Evolutionary conservation across 495 filamentous ascomycete genomes (phyloP), one percentile per base, ranked within the genome.

Genomic region (Rhizodiscina lignyota): DNA sequence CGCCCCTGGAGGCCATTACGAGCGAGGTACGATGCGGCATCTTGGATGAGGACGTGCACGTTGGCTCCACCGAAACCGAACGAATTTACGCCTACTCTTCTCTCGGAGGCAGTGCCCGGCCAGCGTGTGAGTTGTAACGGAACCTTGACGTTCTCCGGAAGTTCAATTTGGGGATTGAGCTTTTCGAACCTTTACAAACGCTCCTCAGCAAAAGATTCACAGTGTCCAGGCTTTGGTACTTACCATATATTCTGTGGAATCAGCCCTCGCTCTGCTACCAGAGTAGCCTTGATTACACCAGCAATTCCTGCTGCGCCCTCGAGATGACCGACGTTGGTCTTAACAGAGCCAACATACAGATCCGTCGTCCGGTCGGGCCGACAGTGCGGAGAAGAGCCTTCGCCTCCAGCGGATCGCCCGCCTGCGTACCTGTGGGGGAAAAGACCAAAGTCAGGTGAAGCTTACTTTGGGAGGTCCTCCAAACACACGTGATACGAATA

Each of bases 61-160:
- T 42, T 42, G 10, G 39, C 32, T 11, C 39, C 39, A 22, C 39
- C 39, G 27, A 30, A 42, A 22, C 39, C 39, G 18, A 42, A 38
- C 11, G 21, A 28, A 18, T 42, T 42, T 3, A 42, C 24, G 24
- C 34, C 31, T 2, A 16, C 39, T 2, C 39, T 33, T 3, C 21
- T 18, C 8, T 8, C 24, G 13, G 8, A 6, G 24, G 6, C 13
- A 6, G 6, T 27, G 5, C 3, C 12, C 22, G 39, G 39, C 39
- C 39, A 42, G 5, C 8, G 10, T 8, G 3, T 4, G 2, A 12
- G 2, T 29, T 30, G 15, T 4, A 24, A 30, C 3, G 30, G 34
- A 2, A 42, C 35, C 24, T 13, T 6, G 24, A 27, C 13, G 3
- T 22, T 13, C 11, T 39, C 4, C 4, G n/a, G 3, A 22, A 21